Conservation (phyloP, 352 stramenopile genomes). For the Phytophthora pistaciae region DNA sequence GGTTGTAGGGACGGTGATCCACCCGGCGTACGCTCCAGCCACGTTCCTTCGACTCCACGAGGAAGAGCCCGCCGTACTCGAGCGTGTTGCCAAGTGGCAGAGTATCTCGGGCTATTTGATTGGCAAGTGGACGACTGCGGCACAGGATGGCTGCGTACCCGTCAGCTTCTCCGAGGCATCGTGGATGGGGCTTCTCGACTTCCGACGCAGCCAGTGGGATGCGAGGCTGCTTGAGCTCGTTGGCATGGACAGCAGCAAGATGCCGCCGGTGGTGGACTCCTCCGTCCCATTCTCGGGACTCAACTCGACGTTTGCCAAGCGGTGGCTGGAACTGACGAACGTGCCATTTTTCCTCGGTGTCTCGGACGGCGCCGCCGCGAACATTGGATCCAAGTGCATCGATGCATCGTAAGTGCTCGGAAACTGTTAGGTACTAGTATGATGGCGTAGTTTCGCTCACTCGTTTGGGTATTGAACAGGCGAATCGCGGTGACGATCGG, state of each 20-base stretch:
- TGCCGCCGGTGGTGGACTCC: constrained; percentile 79
- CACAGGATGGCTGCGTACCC: constrained; percentile 50
- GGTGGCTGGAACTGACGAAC: constrained; percentile 77
- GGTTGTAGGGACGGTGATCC: constrained; percentile 69
- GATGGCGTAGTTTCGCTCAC: not conserved
- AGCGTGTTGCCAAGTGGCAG: constrained; percentile 86
- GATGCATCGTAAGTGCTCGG: constrained; percentile 59
- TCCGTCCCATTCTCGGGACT: constrained; percentile 69
- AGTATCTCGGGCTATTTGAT: constrained; percentile 92
- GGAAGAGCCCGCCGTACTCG: constrained; percentile 50
- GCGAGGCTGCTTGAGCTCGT: constrained; percentile 79
- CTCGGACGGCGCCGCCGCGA: constrained; percentile 94
- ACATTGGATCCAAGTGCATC: constrained; percentile 95
- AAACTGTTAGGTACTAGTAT: not conserved
- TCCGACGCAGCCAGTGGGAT: constrained; percentile 89
- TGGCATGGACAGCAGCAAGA: constrained; percentile 71
- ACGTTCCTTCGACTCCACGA: constrained; percentile 89
- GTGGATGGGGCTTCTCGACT: constrained; percentile 95
- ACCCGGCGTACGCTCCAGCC: constrained; percentile 91
- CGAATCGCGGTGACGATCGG: constrained; percentile 95
- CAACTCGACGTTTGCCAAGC: constrained; percentile 56
- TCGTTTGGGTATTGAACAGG: constrained; percentile 33
- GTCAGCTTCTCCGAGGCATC: constrained; percentile 96
- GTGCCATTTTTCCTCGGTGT: constrained; percentile 92
- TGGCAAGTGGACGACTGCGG: constrained; percentile 80